Conservation (phyloP, 2,329 filamentous ascomycete species). For the Pseudophaeomoniella oleicola region DNA sequence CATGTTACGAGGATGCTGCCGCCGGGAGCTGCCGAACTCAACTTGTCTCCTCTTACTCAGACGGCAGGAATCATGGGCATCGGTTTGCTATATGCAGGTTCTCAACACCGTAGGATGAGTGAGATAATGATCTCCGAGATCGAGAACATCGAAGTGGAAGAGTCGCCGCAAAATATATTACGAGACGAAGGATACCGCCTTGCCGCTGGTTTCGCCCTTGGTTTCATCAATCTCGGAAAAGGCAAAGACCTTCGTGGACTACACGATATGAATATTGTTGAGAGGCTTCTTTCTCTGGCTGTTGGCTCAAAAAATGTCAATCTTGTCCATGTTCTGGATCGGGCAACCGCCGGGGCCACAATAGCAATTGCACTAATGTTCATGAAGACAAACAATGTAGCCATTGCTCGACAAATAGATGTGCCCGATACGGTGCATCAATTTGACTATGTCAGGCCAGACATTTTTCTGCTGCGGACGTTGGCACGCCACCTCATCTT, state of each 20-base stretch:
- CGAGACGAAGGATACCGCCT: constrained; percentile 93
- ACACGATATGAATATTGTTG: constrained; percentile 85
- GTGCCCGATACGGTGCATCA: constrained; percentile 80
- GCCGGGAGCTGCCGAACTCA: constrained; percentile 80
- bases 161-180: constrained; percentile 48
- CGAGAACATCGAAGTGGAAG: constrained; percentile 71
- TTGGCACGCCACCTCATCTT: constrained; percentile 83
- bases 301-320: constrained; percentile 83
- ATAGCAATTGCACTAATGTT: constrained; percentile 84
- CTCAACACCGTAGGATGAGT: constrained; percentile 94
- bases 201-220: constrained; percentile 82
- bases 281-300: constrained; percentile 72
- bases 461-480: constrained; percentile 80
- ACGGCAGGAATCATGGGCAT: constrained; percentile 97
- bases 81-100: constrained; percentile 82
- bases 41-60: constrained; percentile 82
- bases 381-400: constrained; percentile 86
- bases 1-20: constrained; percentile 93
- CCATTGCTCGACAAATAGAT: constrained; percentile 81
- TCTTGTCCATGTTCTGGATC: constrained; percentile 81
- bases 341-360: constrained; percentile 84
- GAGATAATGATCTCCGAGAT: constrained; percentile 98
- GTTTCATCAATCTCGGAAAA: constrained; percentile 87
- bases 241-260: constrained; percentile 77
- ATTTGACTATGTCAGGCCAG: constrained; percentile 89